Conservation (phyloP, 2,329 filamentous ascomycete genomes). For the Cercospora zeae-maydis region DNA sequence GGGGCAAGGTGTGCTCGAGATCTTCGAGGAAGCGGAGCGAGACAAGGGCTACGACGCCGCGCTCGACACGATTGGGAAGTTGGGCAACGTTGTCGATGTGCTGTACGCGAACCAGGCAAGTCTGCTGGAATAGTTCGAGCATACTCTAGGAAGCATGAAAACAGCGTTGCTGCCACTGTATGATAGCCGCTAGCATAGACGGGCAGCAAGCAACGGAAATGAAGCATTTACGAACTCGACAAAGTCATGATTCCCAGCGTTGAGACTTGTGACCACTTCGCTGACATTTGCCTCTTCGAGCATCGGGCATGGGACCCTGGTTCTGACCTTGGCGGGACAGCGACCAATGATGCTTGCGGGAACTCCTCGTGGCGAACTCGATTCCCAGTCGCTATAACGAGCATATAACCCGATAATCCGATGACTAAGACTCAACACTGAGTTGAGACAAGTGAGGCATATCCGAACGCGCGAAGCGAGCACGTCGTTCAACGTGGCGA, state of each 20-base stretch:
- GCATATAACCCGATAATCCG: too few species aligned
- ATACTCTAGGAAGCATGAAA: background rate
- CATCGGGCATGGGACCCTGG: background rate
- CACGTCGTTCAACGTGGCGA: too few species aligned
- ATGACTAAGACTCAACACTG: too few species aligned
- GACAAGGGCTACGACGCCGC: conserved; percentile 94
- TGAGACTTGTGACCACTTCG: background rate
- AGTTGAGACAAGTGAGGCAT: too few species aligned
- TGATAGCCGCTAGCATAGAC: conserved; percentile 19
- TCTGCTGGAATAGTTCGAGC: conserved; percentile 71
- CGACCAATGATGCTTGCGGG: background rate
- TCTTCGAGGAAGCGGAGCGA: conserved; percentile 90
- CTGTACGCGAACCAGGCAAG: conserved; percentile 97
- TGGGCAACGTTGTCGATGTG: conserved; percentile 95
- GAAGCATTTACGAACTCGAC: conserved; percentile 5
- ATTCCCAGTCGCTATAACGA: too few species aligned
- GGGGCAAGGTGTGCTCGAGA: conserved; percentile 93
- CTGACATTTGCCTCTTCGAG: background rate
- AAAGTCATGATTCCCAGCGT: background rate
- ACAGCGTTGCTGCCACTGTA: conserved; percentile 15
- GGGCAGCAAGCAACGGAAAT: conserved; percentile 5
- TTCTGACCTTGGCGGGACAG: background rate
- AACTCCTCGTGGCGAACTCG: background rate
- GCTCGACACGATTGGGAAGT: conserved; percentile 89
- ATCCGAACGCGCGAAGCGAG: too few species aligned